Evolutionary conservation across 495 filamentous ascomycete genomes (phyloP).

Genomic region (Lophium mytilinum): DNA sequence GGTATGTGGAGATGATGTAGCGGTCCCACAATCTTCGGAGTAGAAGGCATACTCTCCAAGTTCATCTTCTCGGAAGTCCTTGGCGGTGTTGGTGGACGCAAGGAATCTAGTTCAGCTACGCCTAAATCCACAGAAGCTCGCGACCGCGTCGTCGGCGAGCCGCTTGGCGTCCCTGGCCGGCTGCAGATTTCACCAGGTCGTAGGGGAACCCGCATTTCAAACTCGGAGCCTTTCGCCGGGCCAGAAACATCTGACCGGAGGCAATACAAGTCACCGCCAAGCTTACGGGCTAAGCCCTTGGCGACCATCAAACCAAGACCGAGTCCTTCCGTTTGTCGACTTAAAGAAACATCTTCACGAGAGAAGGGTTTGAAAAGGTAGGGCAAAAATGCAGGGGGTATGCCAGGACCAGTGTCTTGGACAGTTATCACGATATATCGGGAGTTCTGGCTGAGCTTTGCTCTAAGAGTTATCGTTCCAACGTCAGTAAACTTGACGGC

Average conservation of each 20-base stretch:
- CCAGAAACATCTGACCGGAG: conserved; percentile 61
- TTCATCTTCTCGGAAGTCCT: neutral
- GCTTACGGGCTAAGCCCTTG: conserved; percentile 65
- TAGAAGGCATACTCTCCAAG: neutral
- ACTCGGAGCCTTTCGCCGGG: conserved; percentile 61
- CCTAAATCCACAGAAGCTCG: conserved; percentile 10
- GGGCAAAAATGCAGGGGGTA: conserved; percentile 59
- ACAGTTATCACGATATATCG: conserved; percentile 56
- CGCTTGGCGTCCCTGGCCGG: conserved; percentile 29
- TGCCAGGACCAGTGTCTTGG: conserved; percentile 64
- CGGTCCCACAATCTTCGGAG: neutral
- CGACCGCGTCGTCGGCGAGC: conserved; percentile 29
- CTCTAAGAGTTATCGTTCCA: conserved; percentile 55
- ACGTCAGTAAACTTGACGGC: conserved; percentile 73
- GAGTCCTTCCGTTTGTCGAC: conserved; percentile 62
- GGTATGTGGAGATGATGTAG: conserved; percentile 3
- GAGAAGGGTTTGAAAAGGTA: conserved; percentile 71
- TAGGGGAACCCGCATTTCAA: conserved; percentile 62
- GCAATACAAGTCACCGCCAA: conserved; percentile 66
- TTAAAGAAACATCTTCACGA: conserved; percentile 64
- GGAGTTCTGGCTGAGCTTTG: conserved; percentile 41
- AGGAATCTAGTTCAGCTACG: neutral
- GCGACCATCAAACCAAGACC: conserved; percentile 70
- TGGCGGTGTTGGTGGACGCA: neutral
- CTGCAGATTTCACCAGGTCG: conserved; percentile 38